Conservation (phyloP, 768 basidiomycete genomes). For the Crepidotus variabilis region DNA sequence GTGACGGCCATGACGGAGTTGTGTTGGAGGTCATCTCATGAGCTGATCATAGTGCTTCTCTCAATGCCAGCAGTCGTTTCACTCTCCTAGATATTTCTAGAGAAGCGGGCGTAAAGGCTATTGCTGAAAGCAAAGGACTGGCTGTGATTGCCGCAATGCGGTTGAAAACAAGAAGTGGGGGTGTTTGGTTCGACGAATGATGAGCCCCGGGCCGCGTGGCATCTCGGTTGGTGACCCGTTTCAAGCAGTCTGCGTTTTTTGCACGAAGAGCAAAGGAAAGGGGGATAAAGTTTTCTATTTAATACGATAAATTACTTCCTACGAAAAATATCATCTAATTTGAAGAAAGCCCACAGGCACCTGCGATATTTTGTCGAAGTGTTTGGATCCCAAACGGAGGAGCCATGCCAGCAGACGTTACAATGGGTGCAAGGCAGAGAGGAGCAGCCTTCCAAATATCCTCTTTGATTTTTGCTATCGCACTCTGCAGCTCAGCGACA, state of each 20-base stretch:
- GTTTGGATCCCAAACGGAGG: constrained; percentile 53
- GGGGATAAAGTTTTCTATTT: neutral
- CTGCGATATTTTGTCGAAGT: constrained; percentile 52
- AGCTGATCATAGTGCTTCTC: neutral
- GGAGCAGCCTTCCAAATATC: constrained; percentile 55
- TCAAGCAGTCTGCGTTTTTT: too few relatives aligned
- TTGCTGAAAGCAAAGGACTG: too few relatives aligned
- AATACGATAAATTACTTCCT: neutral
- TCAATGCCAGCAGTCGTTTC: neutral
- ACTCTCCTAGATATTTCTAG: too few relatives aligned
- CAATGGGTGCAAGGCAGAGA: constrained; percentile 61
- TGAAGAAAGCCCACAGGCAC: constrained; percentile 37
- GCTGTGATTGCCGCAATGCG: too few relatives aligned
- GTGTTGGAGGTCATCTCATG: constrained; percentile 1
- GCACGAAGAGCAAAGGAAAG: too few relatives aligned
- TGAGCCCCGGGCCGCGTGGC: too few relatives aligned
- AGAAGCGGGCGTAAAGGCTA: too few relatives aligned
- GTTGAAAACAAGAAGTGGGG: too few relatives aligned
- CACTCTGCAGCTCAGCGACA: constrained; percentile 24
- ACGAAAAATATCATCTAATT: neutral
- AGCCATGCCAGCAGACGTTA: constrained; percentile 49
- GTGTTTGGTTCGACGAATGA: too few relatives aligned
- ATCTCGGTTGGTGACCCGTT: too few relatives aligned
- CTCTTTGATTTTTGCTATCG: constrained; percentile 39
- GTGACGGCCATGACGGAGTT: constrained; percentile 43